These are phyloP conservation scores for Hypericum perforatum DNA, from an alignment of 345 rosid species.

Conservation along the genomic window DNA sequence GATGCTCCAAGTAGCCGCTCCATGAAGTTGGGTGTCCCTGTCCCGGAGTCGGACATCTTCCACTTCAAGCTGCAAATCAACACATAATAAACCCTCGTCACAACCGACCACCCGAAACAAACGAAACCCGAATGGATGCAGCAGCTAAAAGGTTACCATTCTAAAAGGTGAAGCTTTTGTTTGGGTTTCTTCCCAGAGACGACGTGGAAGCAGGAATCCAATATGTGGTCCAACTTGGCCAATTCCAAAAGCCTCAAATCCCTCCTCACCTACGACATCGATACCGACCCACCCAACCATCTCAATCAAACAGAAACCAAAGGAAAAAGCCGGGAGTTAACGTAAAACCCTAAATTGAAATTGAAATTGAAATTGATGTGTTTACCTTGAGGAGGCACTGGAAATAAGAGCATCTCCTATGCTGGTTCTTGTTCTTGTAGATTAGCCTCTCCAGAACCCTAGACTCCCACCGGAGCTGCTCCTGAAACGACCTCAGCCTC, in stretches of 20 bases:
- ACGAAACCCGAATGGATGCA: too few species aligned
- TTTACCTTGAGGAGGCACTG: constrained; percentile 75
- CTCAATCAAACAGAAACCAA: constrained; percentile 3
- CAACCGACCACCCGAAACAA: too few species aligned
- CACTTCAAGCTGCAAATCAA: constrained; percentile 51
- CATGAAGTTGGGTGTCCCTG: constrained; percentile 56
- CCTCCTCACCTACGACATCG: constrained; percentile 59
- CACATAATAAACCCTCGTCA: too few species aligned
- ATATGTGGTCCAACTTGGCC: constrained; percentile 47
- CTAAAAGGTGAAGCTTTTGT: constrained; percentile 65
- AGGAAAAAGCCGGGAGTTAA: not conserved
- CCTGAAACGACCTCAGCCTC: constrained; percentile 41
- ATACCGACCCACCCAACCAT: not conserved
- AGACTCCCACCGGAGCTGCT: constrained; percentile 45
- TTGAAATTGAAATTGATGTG: not conserved
- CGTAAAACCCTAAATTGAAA: not conserved
- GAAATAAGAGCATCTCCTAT: constrained; percentile 75
- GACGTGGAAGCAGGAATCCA: constrained; percentile 61
- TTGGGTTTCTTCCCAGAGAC: constrained; percentile 47
- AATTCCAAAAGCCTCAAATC: constrained; percentile 69
- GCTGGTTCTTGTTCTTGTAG: constrained; percentile 93
- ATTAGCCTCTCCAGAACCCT: constrained; percentile 67
- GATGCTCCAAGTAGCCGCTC: constrained; percentile 70
- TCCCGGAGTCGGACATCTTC: constrained; percentile 43
- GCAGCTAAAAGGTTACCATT: constrained; percentile 41